Conservation (phyloP, 306 rosid genomes). For the Medicago arabica region DNA sequence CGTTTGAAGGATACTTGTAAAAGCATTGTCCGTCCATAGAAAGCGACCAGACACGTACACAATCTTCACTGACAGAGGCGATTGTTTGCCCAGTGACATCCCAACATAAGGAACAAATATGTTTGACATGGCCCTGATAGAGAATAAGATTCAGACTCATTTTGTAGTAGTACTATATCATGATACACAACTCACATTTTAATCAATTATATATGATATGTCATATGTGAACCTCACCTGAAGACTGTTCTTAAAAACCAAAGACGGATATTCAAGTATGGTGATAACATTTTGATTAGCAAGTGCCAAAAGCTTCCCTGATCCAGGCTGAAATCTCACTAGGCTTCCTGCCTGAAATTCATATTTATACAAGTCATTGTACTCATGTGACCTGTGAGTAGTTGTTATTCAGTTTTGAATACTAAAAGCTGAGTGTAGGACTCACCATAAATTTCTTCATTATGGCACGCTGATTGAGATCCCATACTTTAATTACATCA, state of each 20-base stretch:
- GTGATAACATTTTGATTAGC: background rate
- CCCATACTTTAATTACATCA: conserved; percentile 1
- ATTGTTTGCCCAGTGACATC: background rate
- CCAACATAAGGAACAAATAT: background rate
- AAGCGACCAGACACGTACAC: conserved; percentile 6
- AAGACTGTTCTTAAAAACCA: background rate
- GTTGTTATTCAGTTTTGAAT: background rate
- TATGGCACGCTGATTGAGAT: background rate
- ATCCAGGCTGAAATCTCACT: background rate
- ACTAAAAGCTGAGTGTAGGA: background rate
- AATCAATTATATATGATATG: background rate
- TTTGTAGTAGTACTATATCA: background rate
- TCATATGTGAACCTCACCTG: background rate
- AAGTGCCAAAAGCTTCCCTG: background rate
- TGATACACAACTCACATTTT: background rate
- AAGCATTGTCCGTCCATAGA: background rate
- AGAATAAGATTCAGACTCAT: background rate
- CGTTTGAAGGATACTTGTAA: no score
- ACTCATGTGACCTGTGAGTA: background rate
- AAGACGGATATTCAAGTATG: background rate
- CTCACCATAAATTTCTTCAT: background rate
- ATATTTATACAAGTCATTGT: background rate
- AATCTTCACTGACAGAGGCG: conserved; percentile 19
- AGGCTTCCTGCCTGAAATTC: background rate
- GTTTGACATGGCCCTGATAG: background rate